Evolutionary conservation across 1,284 basidiomycete genomes (phyloP), one percentile per base, ranked within the genome.

Genomic region (Fomitopsis betulina): DNA sequence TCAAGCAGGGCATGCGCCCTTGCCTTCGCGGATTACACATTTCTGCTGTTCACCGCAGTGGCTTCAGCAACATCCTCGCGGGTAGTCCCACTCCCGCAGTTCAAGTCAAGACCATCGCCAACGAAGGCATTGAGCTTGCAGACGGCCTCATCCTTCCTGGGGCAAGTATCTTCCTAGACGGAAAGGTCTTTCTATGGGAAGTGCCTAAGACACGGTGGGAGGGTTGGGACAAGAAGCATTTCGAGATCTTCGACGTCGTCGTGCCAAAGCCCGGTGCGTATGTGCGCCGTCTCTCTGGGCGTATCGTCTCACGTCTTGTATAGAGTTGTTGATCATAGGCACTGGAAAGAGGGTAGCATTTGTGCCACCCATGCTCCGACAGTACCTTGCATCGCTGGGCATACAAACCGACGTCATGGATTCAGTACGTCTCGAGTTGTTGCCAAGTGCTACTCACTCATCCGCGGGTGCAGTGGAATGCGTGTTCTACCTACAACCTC

Each of bases 321-420:
- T 65, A 96, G 96, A 98, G 71, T 93, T 98, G 33, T 73, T 98
- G 19, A 72, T 98, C 3, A 77, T 98, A 19, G 96, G 96, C 0
- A 98, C 96, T 0, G 96, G 96, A 0, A 80, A 79, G 61, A 80
- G 78, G 7, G 82, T 90, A 12, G 73, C 85, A 3, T 87, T 90
- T 53, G 86, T 89, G 1, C 95, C 96, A 15, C 79, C 81, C 5
- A 73, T 74, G 27, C 72, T 98, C 23, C 79, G 87, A 19, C 77
- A 83, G 43, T 85, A 94, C 71, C 68, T 98, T 49, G 90, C 82
- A 60, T 76, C 81, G 40, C 71, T 94, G 39, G 96, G 96, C 6
- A 92, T 98, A 60, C 93, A 95, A 68, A 74, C 96, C 50, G 96
- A 98, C 65, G 80, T 94, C n/a, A 94, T 96, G 87, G 93, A 95